Conservation (phyloP, 306 rosid species). For the Pachyrhizus erosus region DNA sequence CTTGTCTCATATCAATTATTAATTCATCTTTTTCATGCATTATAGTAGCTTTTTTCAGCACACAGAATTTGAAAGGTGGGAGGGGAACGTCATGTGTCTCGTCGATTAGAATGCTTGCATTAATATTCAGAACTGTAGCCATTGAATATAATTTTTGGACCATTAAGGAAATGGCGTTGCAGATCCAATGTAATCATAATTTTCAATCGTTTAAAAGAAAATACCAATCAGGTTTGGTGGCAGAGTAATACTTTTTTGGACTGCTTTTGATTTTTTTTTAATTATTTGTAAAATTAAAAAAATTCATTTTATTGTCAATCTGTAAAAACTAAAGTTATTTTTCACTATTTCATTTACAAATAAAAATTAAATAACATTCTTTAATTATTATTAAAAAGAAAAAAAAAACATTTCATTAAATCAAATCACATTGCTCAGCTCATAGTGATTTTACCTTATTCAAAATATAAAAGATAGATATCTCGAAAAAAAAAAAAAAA, state of each 20-base stretch:
- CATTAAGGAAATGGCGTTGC: neutral
- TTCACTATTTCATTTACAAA: too few species aligned
- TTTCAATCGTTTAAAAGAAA: neutral
- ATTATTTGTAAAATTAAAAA: too few species aligned
- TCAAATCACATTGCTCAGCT: too few species aligned
- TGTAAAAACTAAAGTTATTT: too few species aligned
- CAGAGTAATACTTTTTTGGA: neutral
- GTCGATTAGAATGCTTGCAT: neutral
- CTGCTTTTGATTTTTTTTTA: too few species aligned
- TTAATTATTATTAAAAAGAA: too few species aligned
- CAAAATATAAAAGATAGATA: too few species aligned
- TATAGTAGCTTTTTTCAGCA: neutral
- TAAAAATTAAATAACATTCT: too few species aligned
- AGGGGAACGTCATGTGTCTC: neutral
- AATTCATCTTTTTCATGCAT: neutral
- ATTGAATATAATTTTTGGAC: neutral
- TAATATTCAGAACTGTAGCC: neutral
- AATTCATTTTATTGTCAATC: neutral
- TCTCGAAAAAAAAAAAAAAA: too few species aligned
- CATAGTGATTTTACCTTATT: too few species aligned
- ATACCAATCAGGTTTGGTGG: neutral
- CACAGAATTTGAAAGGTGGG: neutral
- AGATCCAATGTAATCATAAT: neutral
- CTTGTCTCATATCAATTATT: neutral
- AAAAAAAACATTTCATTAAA: too few species aligned